These are phyloP conservation scores for Ceratocystis eucalypticola DNA, from an alignment of 2,329 filamentous ascomycete genomes.

Conservation along the genomic window DNA sequence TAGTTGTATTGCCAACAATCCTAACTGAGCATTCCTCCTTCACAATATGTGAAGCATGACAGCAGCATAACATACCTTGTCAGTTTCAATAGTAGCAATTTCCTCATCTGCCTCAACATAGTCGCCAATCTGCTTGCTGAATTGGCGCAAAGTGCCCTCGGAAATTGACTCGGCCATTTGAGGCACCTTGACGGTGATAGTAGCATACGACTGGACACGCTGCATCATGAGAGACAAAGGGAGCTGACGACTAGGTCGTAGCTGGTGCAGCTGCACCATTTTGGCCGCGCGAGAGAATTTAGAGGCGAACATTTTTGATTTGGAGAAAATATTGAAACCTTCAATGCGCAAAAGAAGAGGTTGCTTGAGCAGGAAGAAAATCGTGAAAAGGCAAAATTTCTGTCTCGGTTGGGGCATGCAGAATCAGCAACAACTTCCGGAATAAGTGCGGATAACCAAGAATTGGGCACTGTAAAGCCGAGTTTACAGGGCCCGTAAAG, in stretches of 20 bases:
- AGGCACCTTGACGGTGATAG: conserved; percentile 81
- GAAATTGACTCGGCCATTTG: conserved; percentile 98
- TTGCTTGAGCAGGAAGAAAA: not conserved
- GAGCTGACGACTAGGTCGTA: conserved; percentile 26
- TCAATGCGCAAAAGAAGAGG: not conserved
- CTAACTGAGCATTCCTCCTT: too few relatives aligned
- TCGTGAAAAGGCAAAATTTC: conserved; percentile 9
- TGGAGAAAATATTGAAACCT: not conserved
- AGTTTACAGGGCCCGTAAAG: not conserved
- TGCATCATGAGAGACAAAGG: conserved; percentile 40
- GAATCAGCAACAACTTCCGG: conserved; percentile 9
- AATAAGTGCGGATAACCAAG: conserved; percentile 6
- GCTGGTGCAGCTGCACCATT: conserved; percentile 32
- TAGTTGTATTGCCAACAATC: too few relatives aligned
- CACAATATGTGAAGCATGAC: not conserved
- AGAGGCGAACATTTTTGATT: conserved; percentile 31
- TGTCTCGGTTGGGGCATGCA: conserved; percentile 13
- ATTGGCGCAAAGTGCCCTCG: conserved; percentile 92
- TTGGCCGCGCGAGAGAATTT: conserved; percentile 32
- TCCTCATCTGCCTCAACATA: conserved; percentile 93
- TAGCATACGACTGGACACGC: conserved; percentile 52
- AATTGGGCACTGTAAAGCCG: not conserved
- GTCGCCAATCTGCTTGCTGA: conserved; percentile 83
- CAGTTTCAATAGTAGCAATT: conserved; percentile 96
- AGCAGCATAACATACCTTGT: conserved; percentile 54